Evolutionary conservation across 768 basidiomycete species (phyloP).

Genomic region (Pleurotus giganteus): DNA sequence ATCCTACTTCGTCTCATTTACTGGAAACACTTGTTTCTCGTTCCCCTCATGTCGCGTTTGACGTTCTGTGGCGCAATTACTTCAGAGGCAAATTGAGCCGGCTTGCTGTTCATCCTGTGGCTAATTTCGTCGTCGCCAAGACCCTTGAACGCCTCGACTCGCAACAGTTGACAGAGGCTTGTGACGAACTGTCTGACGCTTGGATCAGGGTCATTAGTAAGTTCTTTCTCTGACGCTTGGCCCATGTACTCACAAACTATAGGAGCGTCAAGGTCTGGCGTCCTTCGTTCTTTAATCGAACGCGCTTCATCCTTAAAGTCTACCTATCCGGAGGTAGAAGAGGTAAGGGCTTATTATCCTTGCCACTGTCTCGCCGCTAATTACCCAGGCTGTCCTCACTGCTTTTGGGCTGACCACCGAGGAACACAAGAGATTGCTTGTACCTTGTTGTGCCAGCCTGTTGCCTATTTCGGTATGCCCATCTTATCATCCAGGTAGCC

Average conservation of each 20-base stretch:
- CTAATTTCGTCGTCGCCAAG: slow-evolving; percentile 90
- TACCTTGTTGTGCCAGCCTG: slow-evolving; percentile 67
- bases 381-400: slow-evolving; percentile 50
- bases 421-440: slow-evolving; percentile 51
- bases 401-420: slow-evolving; percentile 54
- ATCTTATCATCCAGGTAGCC: slow-evolving; percentile 3
- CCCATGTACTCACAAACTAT: neutral
- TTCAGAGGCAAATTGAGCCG: slow-evolving; percentile 71
- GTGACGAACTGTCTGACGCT: slow-evolving; percentile 55
- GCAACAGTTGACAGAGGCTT: slow-evolving; percentile 50
- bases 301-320: slow-evolving; percentile 49
- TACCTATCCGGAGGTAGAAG: slow-evolving; percentile 47
- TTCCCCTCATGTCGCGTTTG: slow-evolving; percentile 61
- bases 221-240: slow-evolving; percentile 25
- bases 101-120: slow-evolving; percentile 83
- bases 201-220: slow-evolving; percentile 69
- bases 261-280: slow-evolving; percentile 76
- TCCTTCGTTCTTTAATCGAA: slow-evolving; percentile 74
- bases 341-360: slow-evolving; percentile 42
- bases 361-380: neutral
- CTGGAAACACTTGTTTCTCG: slow-evolving; percentile 76
- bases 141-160: slow-evolving; percentile 63
- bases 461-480: slow-evolving; percentile 46
- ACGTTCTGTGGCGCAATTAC: slow-evolving; percentile 72
- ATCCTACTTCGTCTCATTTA: slow-evolving; percentile 86